Conservation (phyloP, 306 rosid species). For the Rosa multiflora region DNA sequence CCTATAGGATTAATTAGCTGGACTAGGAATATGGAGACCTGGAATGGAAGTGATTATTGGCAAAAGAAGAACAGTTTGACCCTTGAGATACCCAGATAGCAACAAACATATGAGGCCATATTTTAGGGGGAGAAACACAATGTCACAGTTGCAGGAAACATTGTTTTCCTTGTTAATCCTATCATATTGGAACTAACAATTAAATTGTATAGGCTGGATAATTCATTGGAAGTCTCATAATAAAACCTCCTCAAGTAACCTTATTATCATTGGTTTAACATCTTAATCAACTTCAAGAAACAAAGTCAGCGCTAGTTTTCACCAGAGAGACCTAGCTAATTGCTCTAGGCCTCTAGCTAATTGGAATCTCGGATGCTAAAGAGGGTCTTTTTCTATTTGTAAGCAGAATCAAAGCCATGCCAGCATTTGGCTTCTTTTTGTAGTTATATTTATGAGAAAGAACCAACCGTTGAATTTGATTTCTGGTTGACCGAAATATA, state of each 20-base stretch:
- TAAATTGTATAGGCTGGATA: neutral
- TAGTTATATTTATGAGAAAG: neutral
- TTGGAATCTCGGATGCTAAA: conserved; percentile 22
- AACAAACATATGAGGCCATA: neutral
- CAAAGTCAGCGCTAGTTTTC: neutral
- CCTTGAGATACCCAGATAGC: conserved; percentile 18
- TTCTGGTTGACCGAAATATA: conserved; percentile 1
- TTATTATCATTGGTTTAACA: neutral
- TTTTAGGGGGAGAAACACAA: conserved; percentile 8
- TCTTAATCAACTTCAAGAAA: neutral
- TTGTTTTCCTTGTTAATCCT: neutral
- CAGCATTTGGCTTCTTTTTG: conserved; percentile 16
- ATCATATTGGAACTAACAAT: neutral
- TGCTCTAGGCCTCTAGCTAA: neutral
- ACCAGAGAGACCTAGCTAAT: neutral
- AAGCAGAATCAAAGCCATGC: conserved; percentile 5
- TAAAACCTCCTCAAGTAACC: neutral
- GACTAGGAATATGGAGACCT: neutral
- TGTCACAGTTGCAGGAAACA: conserved; percentile 10
- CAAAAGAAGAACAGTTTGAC: neutral
- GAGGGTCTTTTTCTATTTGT: conserved; percentile 6
- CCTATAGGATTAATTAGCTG: neutral
- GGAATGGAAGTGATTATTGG: conserved; percentile 8
- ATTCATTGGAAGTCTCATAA: neutral
- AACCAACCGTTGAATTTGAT: conserved; percentile 7